A percentile compares a stretch with the other conserved stretches of the same genome.
Conservation (phyloP, 2,329 filamentous ascomycete species). For the Colletotrichum endophyticum region DNA sequence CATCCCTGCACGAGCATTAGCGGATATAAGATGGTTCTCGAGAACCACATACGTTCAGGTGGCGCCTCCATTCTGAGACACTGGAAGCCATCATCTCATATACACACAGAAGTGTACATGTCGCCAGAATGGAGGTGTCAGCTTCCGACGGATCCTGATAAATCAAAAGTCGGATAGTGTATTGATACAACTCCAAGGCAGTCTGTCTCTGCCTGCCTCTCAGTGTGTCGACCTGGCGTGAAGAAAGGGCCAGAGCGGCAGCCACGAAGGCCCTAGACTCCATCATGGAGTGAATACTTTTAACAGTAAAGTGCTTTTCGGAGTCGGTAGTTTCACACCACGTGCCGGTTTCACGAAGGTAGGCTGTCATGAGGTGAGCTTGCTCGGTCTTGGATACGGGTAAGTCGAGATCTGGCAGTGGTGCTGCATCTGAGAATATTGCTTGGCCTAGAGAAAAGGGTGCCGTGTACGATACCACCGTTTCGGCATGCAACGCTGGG, state of each 20-base stretch:
- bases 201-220: neutral
- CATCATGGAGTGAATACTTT: slow-evolving; percentile 6
- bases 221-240: slow-evolving; percentile 7
- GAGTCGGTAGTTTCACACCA: slow-evolving; percentile 21
- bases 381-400: neutral
- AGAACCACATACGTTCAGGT: neutral
- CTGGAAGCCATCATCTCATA: slow-evolving; percentile 22
- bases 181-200: slow-evolving; percentile 18
- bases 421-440: neutral
- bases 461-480: neutral
- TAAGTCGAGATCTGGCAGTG: neutral
- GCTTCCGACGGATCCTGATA: slow-evolving; percentile 12
- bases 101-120: slow-evolving; percentile 16
- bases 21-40: neutral
- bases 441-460: neutral
- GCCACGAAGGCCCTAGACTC: slow-evolving; percentile 6
- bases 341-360: neutral
- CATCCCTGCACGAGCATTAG: neutral
- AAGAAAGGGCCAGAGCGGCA: slow-evolving; percentile 7
- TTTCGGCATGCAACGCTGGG: neutral
- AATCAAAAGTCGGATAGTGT: slow-evolving; percentile 7
- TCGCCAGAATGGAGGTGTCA: neutral
- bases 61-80: slow-evolving; percentile 14
- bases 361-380: neutral
- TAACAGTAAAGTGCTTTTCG: slow-evolving; percentile 1